Conservation (phyloP, 23 red algal genomes). For the Gracilariopsis chorda region DNA sequence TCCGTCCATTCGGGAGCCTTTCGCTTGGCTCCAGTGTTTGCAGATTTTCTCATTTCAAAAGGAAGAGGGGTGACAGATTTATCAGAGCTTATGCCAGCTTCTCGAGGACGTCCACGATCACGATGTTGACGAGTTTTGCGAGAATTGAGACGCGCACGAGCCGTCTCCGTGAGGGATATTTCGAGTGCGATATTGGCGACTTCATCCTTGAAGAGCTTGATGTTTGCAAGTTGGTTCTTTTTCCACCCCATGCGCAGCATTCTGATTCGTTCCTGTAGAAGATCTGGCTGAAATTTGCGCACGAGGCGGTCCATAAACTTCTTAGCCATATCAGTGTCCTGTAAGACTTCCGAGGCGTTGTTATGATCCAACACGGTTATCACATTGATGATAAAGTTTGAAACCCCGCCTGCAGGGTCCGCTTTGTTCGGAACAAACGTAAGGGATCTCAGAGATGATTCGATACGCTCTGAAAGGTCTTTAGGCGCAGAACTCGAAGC, state of each 20-base stretch:
- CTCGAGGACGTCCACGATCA: not conserved
- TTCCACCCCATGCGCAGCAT: not conserved
- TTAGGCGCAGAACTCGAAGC: too few species aligned
- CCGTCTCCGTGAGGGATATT: not conserved
- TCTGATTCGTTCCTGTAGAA: not conserved
- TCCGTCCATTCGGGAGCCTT: not conserved
- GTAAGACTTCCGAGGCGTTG: not conserved
- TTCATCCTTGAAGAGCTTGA: slow-evolving; percentile 1
- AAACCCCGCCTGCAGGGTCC: not conserved
- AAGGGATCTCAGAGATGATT: not conserved
- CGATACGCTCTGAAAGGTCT: slow-evolving; percentile 11
- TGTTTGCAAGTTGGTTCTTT: slow-evolving; percentile 12
- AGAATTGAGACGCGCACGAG: not conserved
- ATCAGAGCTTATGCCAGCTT: not conserved
- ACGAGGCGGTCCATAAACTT: too few species aligned
- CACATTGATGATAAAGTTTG: not conserved
- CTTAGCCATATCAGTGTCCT: not conserved
- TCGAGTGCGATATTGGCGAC: not conserved
- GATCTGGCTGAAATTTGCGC: too few species aligned
- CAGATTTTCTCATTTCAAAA: not conserved
- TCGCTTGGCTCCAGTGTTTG: not conserved
- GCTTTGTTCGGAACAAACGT: not conserved
- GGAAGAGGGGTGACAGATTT: not conserved
- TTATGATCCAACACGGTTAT: not conserved
- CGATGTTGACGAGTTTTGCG: not conserved